A percentile compares a stretch with the other conserved stretches of the same genome.
Evolutionary conservation across 2,329 filamentous ascomycete species (phyloP).

Genomic region (Aspergillus cejpii): DNA sequence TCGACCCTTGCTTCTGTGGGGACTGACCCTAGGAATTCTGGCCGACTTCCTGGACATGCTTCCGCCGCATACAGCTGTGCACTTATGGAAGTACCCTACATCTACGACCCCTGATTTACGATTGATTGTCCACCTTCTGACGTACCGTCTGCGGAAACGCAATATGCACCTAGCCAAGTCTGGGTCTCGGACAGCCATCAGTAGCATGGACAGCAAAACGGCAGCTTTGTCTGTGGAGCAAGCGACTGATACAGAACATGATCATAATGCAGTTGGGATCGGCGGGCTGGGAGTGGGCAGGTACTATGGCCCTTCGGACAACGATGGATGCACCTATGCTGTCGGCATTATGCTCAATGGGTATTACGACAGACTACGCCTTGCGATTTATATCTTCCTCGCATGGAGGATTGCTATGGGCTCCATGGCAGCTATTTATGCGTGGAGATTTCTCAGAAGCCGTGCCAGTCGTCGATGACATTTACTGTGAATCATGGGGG

Average conservation of each 20-base stretch:
- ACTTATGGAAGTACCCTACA: slow-evolving; percentile 61
- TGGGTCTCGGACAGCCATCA: slow-evolving; percentile 22
- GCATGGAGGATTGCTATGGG: slow-evolving; percentile 34
- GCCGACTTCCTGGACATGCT: slow-evolving; percentile 62
- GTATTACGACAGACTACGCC: slow-evolving; percentile 38
- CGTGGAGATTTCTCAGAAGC: slow-evolving; percentile 25
- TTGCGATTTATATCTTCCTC: slow-evolving; percentile 38
- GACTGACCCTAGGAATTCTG: slow-evolving; percentile 59
- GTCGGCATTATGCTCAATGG: slow-evolving; percentile 40
- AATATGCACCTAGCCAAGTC: slow-evolving; percentile 39
- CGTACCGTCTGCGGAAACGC: slow-evolving; percentile 50
- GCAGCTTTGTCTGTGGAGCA: slow-evolving; percentile 26
- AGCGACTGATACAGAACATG: slow-evolving; percentile 15
- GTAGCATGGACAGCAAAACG: slow-evolving; percentile 31
- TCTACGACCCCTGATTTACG: slow-evolving; percentile 59
- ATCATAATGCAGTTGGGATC: slow-evolving; percentile 35
- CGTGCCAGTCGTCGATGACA: neutral
- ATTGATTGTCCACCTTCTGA: slow-evolving; percentile 54
- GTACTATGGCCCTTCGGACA: slow-evolving; percentile 26
- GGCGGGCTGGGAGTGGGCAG: slow-evolving; percentile 34
- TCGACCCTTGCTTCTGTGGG: slow-evolving; percentile 58
- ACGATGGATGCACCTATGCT: slow-evolving; percentile 30
- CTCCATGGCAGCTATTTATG: slow-evolving; percentile 24
- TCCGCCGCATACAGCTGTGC: slow-evolving; percentile 56
- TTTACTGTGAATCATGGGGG: neutral